phyloP scores from a whole-genome alignment of 345 rosid genomes.

The Gossypium anomalum region DNA sequence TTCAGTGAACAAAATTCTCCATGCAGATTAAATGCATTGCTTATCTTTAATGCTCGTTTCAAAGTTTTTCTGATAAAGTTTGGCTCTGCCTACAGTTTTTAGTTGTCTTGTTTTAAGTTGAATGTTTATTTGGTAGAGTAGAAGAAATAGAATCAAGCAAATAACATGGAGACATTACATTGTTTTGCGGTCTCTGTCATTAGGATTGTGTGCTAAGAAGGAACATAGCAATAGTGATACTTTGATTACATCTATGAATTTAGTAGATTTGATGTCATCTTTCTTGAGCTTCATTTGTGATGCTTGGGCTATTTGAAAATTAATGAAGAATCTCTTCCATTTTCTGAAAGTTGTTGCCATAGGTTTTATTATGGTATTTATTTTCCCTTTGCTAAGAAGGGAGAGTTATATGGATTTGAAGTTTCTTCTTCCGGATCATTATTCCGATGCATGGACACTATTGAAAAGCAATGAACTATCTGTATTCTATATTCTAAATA shows the following conservation, averaged over 20 bases:
- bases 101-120: neutral
- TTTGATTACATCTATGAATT: neutral
- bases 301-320: neutral
- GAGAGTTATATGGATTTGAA: neutral
- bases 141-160: neutral
- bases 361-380: neutral
- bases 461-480: neutral
- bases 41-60: neutral
- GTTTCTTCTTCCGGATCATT: neutral
- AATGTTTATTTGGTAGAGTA: neutral
- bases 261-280: neutral
- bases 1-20: neutral
- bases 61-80: neutral
- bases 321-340: neutral
- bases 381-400: neutral
- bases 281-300: neutral
- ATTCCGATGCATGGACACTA: neutral
- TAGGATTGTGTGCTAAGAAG: neutral
- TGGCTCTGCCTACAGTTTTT: constrained; percentile 2
- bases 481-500: neutral
- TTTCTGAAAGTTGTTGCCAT: neutral
- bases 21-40: neutral
- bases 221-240: neutral
- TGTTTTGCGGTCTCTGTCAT: neutral
- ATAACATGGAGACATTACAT: neutral